Conservation (phyloP, 331 rosid species). For the Phaseolus coccineus region DNA sequence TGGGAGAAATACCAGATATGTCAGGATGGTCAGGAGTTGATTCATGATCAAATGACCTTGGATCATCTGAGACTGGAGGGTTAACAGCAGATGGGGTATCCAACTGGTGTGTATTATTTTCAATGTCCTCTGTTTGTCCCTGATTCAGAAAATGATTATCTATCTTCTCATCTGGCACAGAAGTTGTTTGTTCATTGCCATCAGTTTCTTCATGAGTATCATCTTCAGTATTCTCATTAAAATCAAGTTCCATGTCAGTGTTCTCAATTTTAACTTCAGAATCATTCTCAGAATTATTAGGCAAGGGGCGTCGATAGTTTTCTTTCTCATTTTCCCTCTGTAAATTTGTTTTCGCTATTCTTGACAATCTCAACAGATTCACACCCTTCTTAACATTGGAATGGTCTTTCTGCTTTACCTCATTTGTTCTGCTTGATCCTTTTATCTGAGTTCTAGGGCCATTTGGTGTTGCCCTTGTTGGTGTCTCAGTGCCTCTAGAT, state of each 20-base stretch:
- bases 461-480: constrained; percentile 75
- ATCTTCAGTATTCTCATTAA: constrained; percentile 87
- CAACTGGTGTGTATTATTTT: constrained; percentile 52
- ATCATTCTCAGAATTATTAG: constrained; percentile 71
- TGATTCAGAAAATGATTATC: constrained; percentile 53
- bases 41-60: constrained; percentile 65
- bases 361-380: constrained; percentile 90
- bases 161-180: constrained; percentile 58
- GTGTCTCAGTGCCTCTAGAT: constrained; percentile 71
- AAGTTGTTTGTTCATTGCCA: constrained; percentile 61
- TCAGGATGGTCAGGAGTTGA: constrained; percentile 63
- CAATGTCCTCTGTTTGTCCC: constrained; percentile 67
- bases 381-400: constrained; percentile 68
- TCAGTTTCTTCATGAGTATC: constrained; percentile 86
- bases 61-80: constrained; percentile 58
- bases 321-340: constrained; percentile 98
- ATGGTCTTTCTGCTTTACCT: constrained; percentile 70
- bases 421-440: constrained; percentile 69
- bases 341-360: constrained; percentile 87
- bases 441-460: constrained; percentile 72
- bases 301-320: constrained; percentile 87
- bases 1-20: constrained; percentile 68
- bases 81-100: constrained; percentile 58
- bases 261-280: constrained; percentile 96
- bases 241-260: constrained; percentile 97